A percentile compares a stretch with the other conserved stretches of the same genome.
These are phyloP conservation scores for Colletotrichum plurivorum DNA, from an alignment of 2,329 filamentous ascomycete species.

Conservation along the genomic window DNA sequence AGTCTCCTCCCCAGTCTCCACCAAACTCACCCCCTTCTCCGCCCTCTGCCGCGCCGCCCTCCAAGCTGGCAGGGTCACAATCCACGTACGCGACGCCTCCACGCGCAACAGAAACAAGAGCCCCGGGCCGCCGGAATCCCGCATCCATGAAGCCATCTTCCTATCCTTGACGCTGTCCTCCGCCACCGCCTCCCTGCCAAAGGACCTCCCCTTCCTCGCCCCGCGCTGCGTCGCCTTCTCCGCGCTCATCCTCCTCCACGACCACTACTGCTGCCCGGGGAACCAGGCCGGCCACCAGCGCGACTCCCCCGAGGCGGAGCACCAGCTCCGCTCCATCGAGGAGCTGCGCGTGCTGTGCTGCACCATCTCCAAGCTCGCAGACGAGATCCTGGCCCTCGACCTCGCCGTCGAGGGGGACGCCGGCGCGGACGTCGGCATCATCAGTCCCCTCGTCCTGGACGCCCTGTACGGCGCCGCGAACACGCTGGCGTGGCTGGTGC, in stretches of 20 bases:
- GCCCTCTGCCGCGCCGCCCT: slow-evolving; percentile 60
- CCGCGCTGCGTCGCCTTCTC: slow-evolving; percentile 43
- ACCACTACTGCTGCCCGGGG: slow-evolving; percentile 53
- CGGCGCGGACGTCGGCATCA: slow-evolving; percentile 43
- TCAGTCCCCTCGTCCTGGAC: slow-evolving; percentile 55
- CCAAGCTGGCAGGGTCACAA: slow-evolving; percentile 51
- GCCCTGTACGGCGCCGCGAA: slow-evolving; percentile 53
- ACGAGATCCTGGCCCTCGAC: slow-evolving; percentile 43
- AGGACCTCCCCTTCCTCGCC: slow-evolving; percentile 32
- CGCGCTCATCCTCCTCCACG: slow-evolving; percentile 49
- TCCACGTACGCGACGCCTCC: slow-evolving; percentile 46
- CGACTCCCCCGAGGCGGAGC: slow-evolving; percentile 44
- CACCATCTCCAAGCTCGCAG: slow-evolving; percentile 47
- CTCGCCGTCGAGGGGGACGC: slow-evolving; percentile 32
- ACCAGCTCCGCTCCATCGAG: slow-evolving; percentile 51
- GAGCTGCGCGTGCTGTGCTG: slow-evolving; percentile 49
- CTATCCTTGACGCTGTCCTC: slow-evolving; percentile 3
- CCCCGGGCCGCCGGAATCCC: slow-evolving; percentile 8
- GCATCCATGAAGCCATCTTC: slow-evolving; percentile 16
- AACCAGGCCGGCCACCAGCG: slow-evolving; percentile 42
- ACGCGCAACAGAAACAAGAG: slow-evolving; percentile 21
- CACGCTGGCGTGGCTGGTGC: slow-evolving; percentile 54
- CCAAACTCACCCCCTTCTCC: slow-evolving; percentile 64
- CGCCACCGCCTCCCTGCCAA: neutral
- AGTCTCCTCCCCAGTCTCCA: slow-evolving; percentile 48